A percentile compares a stretch with the other conserved stretches of the same genome.
Evolutionary conservation across 1,284 basidiomycete species (phyloP).

Genomic region (Ustilago loliicola): DNA sequence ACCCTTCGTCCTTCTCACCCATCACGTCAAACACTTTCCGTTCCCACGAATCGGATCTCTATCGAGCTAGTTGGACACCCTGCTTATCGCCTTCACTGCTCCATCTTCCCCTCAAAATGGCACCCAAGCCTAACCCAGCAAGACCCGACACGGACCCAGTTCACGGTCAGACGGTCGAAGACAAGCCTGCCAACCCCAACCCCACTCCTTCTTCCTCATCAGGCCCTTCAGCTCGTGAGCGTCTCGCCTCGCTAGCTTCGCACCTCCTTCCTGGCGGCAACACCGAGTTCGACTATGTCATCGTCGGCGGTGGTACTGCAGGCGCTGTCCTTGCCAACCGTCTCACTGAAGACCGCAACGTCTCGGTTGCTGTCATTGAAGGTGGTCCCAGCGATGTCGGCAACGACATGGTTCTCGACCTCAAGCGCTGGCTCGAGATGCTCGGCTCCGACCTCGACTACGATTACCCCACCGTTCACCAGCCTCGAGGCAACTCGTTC

Average conservation of each 20-base stretch:
- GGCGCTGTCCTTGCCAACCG: slow-evolving; percentile 70
- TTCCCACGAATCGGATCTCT: neutral
- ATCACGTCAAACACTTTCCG: neutral
- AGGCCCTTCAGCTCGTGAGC: slow-evolving; percentile 48
- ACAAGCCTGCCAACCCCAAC: slow-evolving; percentile 31
- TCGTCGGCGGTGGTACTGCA: slow-evolving; percentile 70
- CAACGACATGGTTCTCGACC: slow-evolving; percentile 68
- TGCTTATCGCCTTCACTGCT: neutral
- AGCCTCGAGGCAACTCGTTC: slow-evolving; percentile 70
- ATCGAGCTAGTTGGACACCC: neutral
- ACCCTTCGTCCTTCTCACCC: neutral
- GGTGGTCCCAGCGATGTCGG: slow-evolving; percentile 69
- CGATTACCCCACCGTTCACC: slow-evolving; percentile 68
- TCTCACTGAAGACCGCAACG: slow-evolving; percentile 68
- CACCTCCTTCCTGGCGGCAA: slow-evolving; percentile 61
- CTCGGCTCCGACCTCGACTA: slow-evolving; percentile 70
- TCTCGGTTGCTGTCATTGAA: slow-evolving; percentile 70
- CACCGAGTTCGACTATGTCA: slow-evolving; percentile 70
- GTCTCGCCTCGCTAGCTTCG: slow-evolving; percentile 62
- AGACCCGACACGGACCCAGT: slow-evolving; percentile 56
- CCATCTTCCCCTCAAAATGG: slow-evolving; percentile 20
- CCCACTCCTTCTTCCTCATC: slow-evolving; percentile 25
- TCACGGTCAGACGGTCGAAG: slow-evolving; percentile 58
- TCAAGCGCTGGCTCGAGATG: slow-evolving; percentile 69
- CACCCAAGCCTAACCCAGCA: slow-evolving; percentile 52